Evolutionary conservation across 768 basidiomycete genomes (phyloP).

Genomic region (Obba rivulosa): DNA sequence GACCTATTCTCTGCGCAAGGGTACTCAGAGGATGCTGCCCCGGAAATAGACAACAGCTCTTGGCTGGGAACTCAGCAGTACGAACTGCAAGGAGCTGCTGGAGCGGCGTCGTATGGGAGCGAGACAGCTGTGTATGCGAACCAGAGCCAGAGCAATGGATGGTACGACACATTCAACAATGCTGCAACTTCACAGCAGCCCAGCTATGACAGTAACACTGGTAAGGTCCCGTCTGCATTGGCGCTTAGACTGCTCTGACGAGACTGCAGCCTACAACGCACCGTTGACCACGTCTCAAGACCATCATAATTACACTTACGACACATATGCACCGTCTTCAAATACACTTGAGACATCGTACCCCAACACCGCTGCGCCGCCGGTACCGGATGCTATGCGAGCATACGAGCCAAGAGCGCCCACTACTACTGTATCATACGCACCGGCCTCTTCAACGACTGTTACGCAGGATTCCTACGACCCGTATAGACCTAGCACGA

Average conservation of each 20-base stretch:
- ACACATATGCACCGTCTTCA: too few relatives aligned
- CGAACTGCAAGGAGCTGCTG: neutral
- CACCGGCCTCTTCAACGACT: conserved; percentile 19
- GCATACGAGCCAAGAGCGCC: conserved; percentile 27
- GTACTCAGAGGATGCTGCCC: neutral
- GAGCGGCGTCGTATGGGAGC: neutral
- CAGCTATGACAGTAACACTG: too few relatives aligned
- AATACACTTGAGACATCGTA: too few relatives aligned
- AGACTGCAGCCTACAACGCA: too few relatives aligned
- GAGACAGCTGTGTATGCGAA: neutral
- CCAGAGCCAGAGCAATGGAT: neutral
- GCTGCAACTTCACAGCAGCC: too few relatives aligned
- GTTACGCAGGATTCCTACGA: conserved; percentile 8
- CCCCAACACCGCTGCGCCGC: neutral
- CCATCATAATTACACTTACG: too few relatives aligned
- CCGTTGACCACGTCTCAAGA: too few relatives aligned
- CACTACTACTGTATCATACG: conserved; percentile 14
- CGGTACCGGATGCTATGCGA: conserved; percentile 3
- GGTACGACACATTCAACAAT: neutral
- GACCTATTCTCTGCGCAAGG: conserved; percentile 1
- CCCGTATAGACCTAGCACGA: conserved; percentile 10
- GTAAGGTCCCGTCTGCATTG: too few relatives aligned
- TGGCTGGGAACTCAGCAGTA: too few relatives aligned
- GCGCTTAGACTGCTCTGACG: too few relatives aligned
- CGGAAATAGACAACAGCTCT: too few relatives aligned